These are phyloP conservation scores for Tulasnella sp. DNA, from an alignment of 768 basidiomycete species.

Conservation along the genomic window DNA sequence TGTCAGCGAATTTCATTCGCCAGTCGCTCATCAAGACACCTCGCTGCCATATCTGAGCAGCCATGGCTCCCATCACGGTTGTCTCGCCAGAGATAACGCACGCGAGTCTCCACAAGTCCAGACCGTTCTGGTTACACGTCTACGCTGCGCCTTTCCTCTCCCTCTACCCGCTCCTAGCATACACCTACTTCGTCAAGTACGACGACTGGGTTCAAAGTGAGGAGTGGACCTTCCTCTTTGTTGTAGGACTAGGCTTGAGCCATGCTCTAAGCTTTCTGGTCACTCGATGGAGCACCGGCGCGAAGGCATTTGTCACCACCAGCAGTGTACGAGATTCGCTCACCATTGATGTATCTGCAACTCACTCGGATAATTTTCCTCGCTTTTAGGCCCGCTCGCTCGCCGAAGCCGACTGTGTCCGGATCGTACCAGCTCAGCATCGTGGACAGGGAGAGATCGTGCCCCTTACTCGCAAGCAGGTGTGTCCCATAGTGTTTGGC, in stretches of 20 bases:
- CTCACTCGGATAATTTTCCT: conserved; percentile 4
- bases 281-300: conserved; percentile 85
- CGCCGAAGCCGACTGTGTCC: conserved; percentile 76
- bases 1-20: background rate
- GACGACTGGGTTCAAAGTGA: conserved; percentile 89
- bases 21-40: background rate
- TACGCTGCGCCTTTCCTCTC: conserved; percentile 79
- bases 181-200: conserved; percentile 90
- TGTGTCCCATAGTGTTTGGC: background rate
- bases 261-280: conserved; percentile 92
- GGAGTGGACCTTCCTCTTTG: conserved; percentile 97
- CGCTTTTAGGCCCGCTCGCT: conserved; percentile 59
- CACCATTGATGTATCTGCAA: background rate
- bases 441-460: conserved; percentile 92
- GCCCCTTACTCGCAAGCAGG: conserved; percentile 60
- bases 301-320: conserved; percentile 80
- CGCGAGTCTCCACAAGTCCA: conserved; percentile 65
- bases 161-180: conserved; percentile 80
- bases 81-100: conserved; percentile 68
- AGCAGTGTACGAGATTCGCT: conserved; percentile 55
- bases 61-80: conserved; percentile 55
- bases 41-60: conserved; percentile 12
- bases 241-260: conserved; percentile 77
- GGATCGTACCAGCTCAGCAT: conserved; percentile 76
- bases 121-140: conserved; percentile 71